Evolutionary conservation across 768 basidiomycete species (phyloP), one percentile per base, ranked within the genome.

Genomic region (Rubroboletus pulcherrimus): DNA sequence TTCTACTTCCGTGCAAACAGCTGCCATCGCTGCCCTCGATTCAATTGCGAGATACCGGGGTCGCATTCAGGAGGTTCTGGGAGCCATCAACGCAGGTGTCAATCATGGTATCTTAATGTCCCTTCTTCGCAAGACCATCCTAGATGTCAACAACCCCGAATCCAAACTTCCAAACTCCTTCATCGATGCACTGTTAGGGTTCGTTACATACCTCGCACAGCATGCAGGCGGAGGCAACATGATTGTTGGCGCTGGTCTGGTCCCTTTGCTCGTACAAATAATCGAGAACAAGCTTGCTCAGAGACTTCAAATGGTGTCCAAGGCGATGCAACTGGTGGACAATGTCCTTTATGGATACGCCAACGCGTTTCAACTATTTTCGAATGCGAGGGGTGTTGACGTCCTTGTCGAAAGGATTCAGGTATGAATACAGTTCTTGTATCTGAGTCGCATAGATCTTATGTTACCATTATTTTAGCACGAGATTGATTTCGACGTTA

Each of bases 71-170:
- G 97, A 98, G 66, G 92, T 96, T 38, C 72, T 97, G 44, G 86
- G 87, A 5, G 87, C 94, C 1, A 82, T 98, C 37, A 97, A 97
- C 68, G 95, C 93, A 26, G 93, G 93, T 42, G 93, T 98, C 52
- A 97, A 93, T 64, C 97, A 98, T 66, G 97, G 97, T 12, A 87
- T 93, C 39, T 71, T 99, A 26, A 92, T 98, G 87, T 87, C 89
- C 30, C 77, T 94, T 35, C 79, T 98, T 52, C 83, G 94, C 57
- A 87, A 85, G 72, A 89, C 90, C 24, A 86, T 92, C 17, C 69
- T 78, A 17, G 88, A 93, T 56, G 83, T 93, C 21, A 78, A 81
- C 51, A 81, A 81, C 54, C 77, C 85, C 1, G 80, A 85, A 24
- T 89, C 84, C 33, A 82, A 73, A 24, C 72, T 87, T 31, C 85